phyloP scores from a whole-genome alignment of 2,329 filamentous ascomycete genomes.

The Alternaria sp. region DNA sequence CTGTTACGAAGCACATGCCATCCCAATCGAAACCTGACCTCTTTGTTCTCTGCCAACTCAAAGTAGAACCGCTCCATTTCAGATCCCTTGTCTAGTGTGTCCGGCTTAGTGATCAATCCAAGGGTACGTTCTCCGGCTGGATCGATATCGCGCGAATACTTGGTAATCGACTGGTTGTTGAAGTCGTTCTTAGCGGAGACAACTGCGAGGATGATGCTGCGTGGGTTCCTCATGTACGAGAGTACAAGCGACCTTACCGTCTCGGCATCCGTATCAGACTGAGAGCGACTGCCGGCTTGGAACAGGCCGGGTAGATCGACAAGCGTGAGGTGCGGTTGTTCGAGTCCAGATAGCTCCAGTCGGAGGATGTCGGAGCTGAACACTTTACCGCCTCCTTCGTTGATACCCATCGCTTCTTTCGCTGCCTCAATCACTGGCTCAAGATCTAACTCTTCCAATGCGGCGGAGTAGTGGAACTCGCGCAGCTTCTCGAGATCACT shows the following conservation, averaged over 20 bases:
- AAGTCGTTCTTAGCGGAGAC: conserved; percentile 54
- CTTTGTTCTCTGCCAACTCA: conserved; percentile 46
- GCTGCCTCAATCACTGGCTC: conserved; percentile 53
- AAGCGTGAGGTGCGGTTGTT: conserved; percentile 35
- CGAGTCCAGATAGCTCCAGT: conserved; percentile 31
- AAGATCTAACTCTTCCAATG: conserved; percentile 10
- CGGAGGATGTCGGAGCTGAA: conserved; percentile 36
- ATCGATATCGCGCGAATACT: conserved; percentile 58
- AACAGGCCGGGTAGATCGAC: conserved; percentile 51
- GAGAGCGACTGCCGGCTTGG: conserved; percentile 34
- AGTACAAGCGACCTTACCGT: conserved; percentile 48
- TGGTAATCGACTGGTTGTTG: conserved; percentile 63
- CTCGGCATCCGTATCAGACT: conserved; percentile 43
- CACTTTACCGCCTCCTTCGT: neutral
- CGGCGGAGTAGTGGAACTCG: conserved; percentile 8
- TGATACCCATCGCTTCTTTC: conserved; percentile 57
- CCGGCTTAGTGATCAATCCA: conserved; percentile 64
- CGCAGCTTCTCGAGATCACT: conserved; percentile 7
- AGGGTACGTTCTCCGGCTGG: conserved; percentile 56
- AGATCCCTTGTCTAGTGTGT: conserved; percentile 50
- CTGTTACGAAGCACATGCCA: conserved; percentile 63
- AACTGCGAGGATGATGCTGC: conserved; percentile 66
- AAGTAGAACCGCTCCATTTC: conserved; percentile 51
- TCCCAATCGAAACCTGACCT: conserved; percentile 52
- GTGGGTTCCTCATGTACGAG: conserved; percentile 62